A percentile compares a stretch with the other conserved stretches of the same genome.
phyloP scores from a whole-genome alignment of 768 basidiomycete genomes.

The Favolaschia claudopus region DNA sequence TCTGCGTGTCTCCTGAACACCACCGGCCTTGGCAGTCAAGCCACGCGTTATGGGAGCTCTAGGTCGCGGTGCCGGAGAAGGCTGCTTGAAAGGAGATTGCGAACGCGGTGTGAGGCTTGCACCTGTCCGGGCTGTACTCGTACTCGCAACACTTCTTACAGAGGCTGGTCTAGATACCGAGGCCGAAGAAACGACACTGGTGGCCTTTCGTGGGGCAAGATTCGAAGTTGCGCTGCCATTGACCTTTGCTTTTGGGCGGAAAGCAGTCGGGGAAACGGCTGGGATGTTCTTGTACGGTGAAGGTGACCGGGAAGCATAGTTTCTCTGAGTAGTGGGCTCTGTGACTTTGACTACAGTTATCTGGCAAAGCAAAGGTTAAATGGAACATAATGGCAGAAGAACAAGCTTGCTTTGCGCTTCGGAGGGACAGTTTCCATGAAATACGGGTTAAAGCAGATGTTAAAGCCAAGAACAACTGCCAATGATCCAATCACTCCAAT shows the following conservation, averaged over 20 bases:
- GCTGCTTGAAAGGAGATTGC: slow-evolving; percentile 15
- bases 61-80: slow-evolving; percentile 27
- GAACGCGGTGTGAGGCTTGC: slow-evolving; percentile 18
- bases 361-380: slow-evolving; percentile 21
- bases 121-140: neutral
- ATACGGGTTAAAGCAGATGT: neutral
- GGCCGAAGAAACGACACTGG: slow-evolving; percentile 42
- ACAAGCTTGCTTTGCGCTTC: slow-evolving; percentile 12
- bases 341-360: slow-evolving; percentile 25
- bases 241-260: slow-evolving; percentile 66
- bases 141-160: slow-evolving; percentile 19
- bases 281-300: slow-evolving; percentile 47
- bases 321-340: slow-evolving; percentile 12
- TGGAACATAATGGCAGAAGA: neutral
- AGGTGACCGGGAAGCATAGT: slow-evolving; percentile 32
- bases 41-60: slow-evolving; percentile 19
- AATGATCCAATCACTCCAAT: no score
- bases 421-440: slow-evolving; percentile 19
- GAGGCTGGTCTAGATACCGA: slow-evolving; percentile 38
- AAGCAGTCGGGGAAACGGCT: slow-evolving; percentile 33
- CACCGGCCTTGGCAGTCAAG: neutral
- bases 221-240: slow-evolving; percentile 56
- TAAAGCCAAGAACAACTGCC: no score
- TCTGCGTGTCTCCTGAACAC: slow-evolving; percentile 3
- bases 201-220: slow-evolving; percentile 36